Percentiles rank a stretch among this genome's conserved stretches.
Evolutionary conservation across 768 basidiomycete genomes (phyloP).

Genomic region (Lactarius trivialis): DNA sequence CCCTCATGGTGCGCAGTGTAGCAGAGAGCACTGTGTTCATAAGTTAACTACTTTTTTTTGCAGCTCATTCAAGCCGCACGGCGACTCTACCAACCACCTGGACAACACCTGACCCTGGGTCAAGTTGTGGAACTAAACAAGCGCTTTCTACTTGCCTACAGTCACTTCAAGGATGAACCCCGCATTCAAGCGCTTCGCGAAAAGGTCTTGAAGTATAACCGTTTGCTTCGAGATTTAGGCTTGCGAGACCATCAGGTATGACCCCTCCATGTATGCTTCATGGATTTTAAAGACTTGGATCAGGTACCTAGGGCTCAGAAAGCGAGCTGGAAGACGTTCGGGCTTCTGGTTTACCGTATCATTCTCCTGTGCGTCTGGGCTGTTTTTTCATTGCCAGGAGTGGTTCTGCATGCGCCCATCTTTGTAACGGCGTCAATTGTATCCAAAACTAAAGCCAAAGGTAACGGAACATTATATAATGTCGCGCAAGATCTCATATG

Average conservation of each 20-base stretch:
- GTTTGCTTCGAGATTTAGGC: slow-evolving; percentile 78
- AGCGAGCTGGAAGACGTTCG: slow-evolving; percentile 77
- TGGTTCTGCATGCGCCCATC: slow-evolving; percentile 85
- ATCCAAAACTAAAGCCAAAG: slow-evolving; percentile 83
- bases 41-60: neutral
- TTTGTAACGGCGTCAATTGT: slow-evolving; percentile 85
- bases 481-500: neutral
- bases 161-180: slow-evolving; percentile 86
- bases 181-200: slow-evolving; percentile 70
- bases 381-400: slow-evolving; percentile 79
- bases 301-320: slow-evolving; percentile 84
- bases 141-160: slow-evolving; percentile 87
- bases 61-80: slow-evolving; percentile 94
- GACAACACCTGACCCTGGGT: slow-evolving; percentile 86
- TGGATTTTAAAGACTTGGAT: slow-evolving; percentile 1
- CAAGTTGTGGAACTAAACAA: slow-evolving; percentile 94
- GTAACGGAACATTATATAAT: slow-evolving; percentile 33
- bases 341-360: slow-evolving; percentile 76
- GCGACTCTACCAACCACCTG: slow-evolving; percentile 87
- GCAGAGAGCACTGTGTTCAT: neutral
- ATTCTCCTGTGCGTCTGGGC: slow-evolving; percentile 76
- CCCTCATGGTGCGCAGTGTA: slow-evolving; percentile 70
- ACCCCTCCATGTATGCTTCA: slow-evolving; percentile 7
- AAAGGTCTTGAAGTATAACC: slow-evolving; percentile 86
- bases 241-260: slow-evolving; percentile 87